These are phyloP conservation scores for Plasmodium coatneyi DNA, from an alignment of 169 alveolate genomes.

Conservation along the genomic window DNA sequence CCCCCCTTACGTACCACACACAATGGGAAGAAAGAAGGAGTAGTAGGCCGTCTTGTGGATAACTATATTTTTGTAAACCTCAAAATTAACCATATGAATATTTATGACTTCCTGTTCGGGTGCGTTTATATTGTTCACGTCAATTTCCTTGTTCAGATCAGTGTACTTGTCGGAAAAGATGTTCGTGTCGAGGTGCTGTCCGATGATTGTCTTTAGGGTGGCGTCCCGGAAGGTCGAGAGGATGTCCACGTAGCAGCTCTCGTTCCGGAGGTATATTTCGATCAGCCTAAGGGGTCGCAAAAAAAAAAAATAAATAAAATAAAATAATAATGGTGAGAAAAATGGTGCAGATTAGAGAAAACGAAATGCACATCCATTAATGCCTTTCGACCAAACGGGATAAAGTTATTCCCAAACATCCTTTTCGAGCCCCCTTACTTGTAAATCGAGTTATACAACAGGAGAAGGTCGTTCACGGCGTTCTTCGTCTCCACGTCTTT, in stretches of 20 bases:
- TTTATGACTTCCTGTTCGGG: conserved; percentile 24
- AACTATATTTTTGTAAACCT: conserved; percentile 47
- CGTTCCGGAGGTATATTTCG: conserved; percentile 73
- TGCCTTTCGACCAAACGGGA: neutral
- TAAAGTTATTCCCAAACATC: neutral
- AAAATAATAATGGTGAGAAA: neutral
- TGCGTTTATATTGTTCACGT: conserved; percentile 11
- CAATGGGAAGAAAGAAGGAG: conserved; percentile 82
- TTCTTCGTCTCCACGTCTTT: conserved; percentile 83
- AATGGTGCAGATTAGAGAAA: neutral
- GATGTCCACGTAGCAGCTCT: conserved; percentile 58
- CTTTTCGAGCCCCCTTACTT: conserved; percentile 42
- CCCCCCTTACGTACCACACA: conserved; percentile 76
- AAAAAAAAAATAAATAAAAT: neutral
- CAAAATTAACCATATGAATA: conserved; percentile 38
- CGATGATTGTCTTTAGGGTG: conserved; percentile 83
- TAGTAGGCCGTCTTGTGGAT: conserved; percentile 83
- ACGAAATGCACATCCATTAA: neutral
- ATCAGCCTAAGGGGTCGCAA: neutral
- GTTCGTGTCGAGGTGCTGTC: conserved; percentile 85
- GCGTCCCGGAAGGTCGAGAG: conserved; percentile 77
- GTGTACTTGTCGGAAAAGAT: conserved; percentile 57
- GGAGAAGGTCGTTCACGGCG: conserved; percentile 84
- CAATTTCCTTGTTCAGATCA: neutral
- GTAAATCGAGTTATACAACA: conserved; percentile 79